Evolutionary conservation across 2,329 filamentous ascomycete genomes (phyloP).

Genomic region (Aspergillus uvarum): DNA sequence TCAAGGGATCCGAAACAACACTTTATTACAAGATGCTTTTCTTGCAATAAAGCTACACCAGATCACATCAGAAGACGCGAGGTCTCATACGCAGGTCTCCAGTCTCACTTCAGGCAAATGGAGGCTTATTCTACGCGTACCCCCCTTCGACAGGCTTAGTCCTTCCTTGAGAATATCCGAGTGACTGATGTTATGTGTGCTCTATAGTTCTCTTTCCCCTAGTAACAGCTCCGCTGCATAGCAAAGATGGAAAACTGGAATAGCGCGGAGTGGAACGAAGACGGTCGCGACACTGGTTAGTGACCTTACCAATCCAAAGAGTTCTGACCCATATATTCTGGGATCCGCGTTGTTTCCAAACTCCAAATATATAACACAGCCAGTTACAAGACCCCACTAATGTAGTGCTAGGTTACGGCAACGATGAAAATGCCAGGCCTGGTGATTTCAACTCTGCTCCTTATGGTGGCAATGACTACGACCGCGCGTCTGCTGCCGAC

Average conservation of each 20-base stretch:
- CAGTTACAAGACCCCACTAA: neutral
- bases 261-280: neutral
- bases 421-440: slow-evolving; percentile 20
- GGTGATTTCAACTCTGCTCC: slow-evolving; percentile 5
- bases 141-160: neutral
- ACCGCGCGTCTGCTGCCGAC: slow-evolving; percentile 3
- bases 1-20: no score
- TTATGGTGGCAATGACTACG: slow-evolving; percentile 11
- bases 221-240: neutral
- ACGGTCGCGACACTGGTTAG: neutral
- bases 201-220: neutral
- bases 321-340: neutral
- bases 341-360: neutral
- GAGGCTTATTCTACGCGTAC: neutral
- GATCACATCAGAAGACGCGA: neutral
- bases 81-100: neutral
- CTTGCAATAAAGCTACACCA: no score
- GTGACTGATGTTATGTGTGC: neutral
- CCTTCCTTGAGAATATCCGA: neutral
- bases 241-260: neutral
- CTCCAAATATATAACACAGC: neutral
- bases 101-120: neutral
- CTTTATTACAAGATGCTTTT: neutral
- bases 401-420: slow-evolving; percentile 5
- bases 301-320: neutral